These are phyloP conservation scores for Termitomyces sp. DNA, from an alignment of 768 basidiomycete species.

Conservation along the genomic window DNA sequence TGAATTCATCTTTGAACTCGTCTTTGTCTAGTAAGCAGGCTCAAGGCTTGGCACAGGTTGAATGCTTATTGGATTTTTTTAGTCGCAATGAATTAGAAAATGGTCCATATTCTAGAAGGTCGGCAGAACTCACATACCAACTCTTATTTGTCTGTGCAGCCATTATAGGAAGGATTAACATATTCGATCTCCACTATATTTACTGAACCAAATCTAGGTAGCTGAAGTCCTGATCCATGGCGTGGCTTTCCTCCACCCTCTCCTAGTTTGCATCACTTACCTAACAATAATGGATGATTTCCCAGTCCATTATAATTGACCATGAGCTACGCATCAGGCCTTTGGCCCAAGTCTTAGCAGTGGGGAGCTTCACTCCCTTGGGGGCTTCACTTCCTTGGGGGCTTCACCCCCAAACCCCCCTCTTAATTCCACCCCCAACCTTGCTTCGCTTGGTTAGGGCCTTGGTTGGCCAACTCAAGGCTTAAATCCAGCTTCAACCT, in stretches of 20 bases:
- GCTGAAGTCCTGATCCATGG: constrained; percentile 59
- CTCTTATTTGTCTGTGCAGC: constrained; percentile 45
- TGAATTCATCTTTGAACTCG: constrained; percentile 56
- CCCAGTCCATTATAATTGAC: too few species aligned
- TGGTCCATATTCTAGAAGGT: constrained; percentile 48
- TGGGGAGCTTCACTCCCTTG: too few species aligned
- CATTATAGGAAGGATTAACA: constrained; percentile 49
- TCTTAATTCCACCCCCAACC: too few species aligned
- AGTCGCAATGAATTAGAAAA: constrained; percentile 70
- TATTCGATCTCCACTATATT: not conserved
- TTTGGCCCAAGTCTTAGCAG: too few species aligned
- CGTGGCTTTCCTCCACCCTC: constrained; percentile 53
- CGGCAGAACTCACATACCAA: constrained; percentile 78
- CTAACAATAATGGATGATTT: too few species aligned
- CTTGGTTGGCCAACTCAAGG: too few species aligned
- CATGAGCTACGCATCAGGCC: too few species aligned
- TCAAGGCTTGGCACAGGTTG: not conserved
- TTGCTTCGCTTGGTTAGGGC: too few species aligned
- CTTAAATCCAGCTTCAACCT: too few species aligned
- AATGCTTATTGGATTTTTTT: not conserved
- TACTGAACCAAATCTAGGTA: constrained; percentile 14
- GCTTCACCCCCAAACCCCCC: too few species aligned
- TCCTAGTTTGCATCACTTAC: constrained; percentile 66
- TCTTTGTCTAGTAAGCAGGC: constrained; percentile 63
- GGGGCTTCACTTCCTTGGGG: too few species aligned